These are phyloP conservation scores for Neurospora sp. DNA, from an alignment of 2,329 filamentous ascomycete genomes.

Conservation along the genomic window DNA sequence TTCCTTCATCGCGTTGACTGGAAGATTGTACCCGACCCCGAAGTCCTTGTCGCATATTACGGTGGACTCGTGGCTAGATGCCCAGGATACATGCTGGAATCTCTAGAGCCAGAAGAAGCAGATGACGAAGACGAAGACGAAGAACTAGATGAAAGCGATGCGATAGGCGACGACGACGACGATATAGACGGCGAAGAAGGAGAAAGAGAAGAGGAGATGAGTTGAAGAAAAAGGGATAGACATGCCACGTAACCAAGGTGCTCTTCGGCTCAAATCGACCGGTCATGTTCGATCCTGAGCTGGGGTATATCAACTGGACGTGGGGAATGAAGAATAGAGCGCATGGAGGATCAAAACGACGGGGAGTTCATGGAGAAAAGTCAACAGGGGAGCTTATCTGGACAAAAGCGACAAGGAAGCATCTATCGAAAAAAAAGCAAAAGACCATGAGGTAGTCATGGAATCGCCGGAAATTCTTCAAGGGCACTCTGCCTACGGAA, in stretches of 20 bases:
- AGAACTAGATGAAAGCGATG: slow-evolving; percentile 23
- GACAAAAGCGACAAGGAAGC: neutral
- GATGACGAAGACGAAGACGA: slow-evolving; percentile 24
- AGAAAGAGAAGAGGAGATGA: slow-evolving; percentile 3
- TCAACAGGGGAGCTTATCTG: neutral
- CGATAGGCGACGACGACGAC: slow-evolving; percentile 24
- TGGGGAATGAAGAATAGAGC: neutral
- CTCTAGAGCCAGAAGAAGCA: slow-evolving; percentile 20
- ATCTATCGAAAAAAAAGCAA: neutral
- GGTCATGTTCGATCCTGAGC: neutral
- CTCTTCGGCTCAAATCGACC: neutral
- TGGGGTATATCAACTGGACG: neutral
- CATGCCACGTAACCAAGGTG: neutral
- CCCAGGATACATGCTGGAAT: slow-evolving; percentile 43
- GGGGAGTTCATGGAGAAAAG: neutral
- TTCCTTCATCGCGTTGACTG: slow-evolving; percentile 89
- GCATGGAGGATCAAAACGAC: neutral
- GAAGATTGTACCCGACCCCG: slow-evolving; percentile 93
- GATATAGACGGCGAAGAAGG: slow-evolving; percentile 19
- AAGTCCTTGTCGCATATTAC: slow-evolving; percentile 90
- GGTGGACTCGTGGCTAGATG: slow-evolving; percentile 66
- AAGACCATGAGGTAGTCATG: neutral
- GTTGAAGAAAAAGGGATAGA: neutral
- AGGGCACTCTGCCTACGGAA: neutral
- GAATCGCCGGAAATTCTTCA: neutral